Base-by-base conservation (phyloP, 495 filamentous ascomycete species). In the Tuber borchii region DNA sequence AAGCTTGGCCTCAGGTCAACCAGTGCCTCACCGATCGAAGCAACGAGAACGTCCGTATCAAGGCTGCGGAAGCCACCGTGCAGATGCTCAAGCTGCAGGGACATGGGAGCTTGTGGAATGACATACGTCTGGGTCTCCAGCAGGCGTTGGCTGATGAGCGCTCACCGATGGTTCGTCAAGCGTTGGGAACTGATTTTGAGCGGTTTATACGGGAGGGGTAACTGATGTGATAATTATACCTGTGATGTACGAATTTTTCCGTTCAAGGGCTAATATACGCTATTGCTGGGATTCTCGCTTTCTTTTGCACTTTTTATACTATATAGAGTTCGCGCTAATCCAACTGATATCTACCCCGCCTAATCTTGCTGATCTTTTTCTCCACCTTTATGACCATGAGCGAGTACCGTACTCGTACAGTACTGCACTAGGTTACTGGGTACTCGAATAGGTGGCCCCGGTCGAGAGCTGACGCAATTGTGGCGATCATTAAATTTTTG, bases 1-100 rank as follows among this genome's bases (percentile, higher is more conserved):
- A 77, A 43, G 71, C 77, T 17, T 82, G 80, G 75, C 34, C 70
- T 43, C 71, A 78, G 26, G 46, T 82, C 51, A 43, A 74, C 9
- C 77, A 77, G 68, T 76, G 79, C 42, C 75, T 79, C 22, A 75
- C 70, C 39, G 81, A 82, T 69, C 80, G 77, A 44, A 75, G 75
- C 39, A 76, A 80, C 44, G 81, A 82, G 75, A 79, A 69, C 45
- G 80, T 79, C 51, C 74, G 81, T 45, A 71, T 78, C 43, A 82
- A 82, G 42, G 78, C 80, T 17, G 81, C 77, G 22, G 74, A 70
- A 34, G 74, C 80, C 16, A 76, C 75, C n/a, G 56, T 72, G 68
- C 31, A 65, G 10, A 71, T 82, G 37, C 71, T 79, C 69, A 75
- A 74, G 37, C 56, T 82, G 46, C 46, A 80, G 45, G 77, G 44